Conservation (phyloP, 441 rosid species). For the Mallotus japonicus region DNA sequence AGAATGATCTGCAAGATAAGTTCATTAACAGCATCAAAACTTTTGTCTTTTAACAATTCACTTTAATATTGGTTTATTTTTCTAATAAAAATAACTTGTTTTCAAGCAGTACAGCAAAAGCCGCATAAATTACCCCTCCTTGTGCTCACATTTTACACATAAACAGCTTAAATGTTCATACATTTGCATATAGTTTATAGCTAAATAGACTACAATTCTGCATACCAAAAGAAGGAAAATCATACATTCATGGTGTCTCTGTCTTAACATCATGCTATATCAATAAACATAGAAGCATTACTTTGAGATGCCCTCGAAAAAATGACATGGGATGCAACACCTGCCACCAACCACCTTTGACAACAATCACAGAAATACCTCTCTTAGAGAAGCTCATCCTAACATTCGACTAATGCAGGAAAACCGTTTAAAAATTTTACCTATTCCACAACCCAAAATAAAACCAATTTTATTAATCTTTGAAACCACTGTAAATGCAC, state of each 20-base stretch:
- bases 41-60: not conserved
- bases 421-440: not conserved
- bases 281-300: not conserved
- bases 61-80: too few species aligned
- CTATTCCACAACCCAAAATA: not conserved
- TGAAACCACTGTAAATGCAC: not conserved
- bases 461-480: too few species aligned
- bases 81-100: too few species aligned
- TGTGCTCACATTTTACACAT: not conserved
- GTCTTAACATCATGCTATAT: not conserved
- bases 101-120: not conserved
- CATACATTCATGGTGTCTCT: too few species aligned
- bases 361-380: not conserved
- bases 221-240: too few species aligned
- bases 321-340: not conserved
- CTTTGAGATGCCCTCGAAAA: conserved; percentile 1
- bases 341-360: conserved; percentile 1
- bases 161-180: not conserved
- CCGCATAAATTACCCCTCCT: not conserved
- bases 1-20: conserved; percentile 47
- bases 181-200: not conserved
- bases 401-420: not conserved
- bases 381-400: not conserved
- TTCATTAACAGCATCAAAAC: too few species aligned
- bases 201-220: conserved; percentile 1